phyloP scores from a whole-genome alignment of 2,329 filamentous ascomycete species.

The Aureobasidium sp. region DNA sequence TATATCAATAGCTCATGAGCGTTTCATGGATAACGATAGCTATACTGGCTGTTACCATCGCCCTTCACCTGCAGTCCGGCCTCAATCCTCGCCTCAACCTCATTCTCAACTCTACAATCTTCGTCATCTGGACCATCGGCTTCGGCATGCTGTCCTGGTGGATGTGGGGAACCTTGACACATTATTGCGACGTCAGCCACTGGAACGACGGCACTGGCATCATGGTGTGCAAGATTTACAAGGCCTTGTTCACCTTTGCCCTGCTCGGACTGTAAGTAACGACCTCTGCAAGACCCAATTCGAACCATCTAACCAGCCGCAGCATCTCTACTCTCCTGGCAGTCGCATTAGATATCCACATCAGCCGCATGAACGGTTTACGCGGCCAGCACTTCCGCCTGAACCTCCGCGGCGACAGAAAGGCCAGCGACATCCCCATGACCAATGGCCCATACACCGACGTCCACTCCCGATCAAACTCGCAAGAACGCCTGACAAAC shows the following conservation, averaged over 20 bases:
- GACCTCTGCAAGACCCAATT: not conserved
- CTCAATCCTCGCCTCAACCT: slow-evolving; percentile 48
- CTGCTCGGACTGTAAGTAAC: slow-evolving; percentile 38
- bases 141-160: slow-evolving; percentile 49
- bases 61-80: slow-evolving; percentile 46
- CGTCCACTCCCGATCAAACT: slow-evolving; percentile 15
- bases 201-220: slow-evolving; percentile 52
- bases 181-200: slow-evolving; percentile 43
- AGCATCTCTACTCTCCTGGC: slow-evolving; percentile 42
- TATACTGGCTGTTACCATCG: slow-evolving; percentile 41
- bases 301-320: not conserved
- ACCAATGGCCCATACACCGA: slow-evolving; percentile 25
- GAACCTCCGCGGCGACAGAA: slow-evolving; percentile 24
- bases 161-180: slow-evolving; percentile 46
- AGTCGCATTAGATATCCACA: slow-evolving; percentile 45
- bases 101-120: slow-evolving; percentile 41
- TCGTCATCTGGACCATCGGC: slow-evolving; percentile 47
- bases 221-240: slow-evolving; percentile 52
- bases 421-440: slow-evolving; percentile 7
- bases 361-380: slow-evolving; percentile 37
- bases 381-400: slow-evolving; percentile 46
- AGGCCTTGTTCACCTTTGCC: slow-evolving; percentile 52
- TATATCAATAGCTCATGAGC: slow-evolving; percentile 41
- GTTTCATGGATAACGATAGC: slow-evolving; percentile 47
- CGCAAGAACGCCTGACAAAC: slow-evolving; percentile 15